Evolutionary conservation across 371 early-diverging fungal genomes (phyloP).

Genomic region (Mortierella sp.): DNA sequence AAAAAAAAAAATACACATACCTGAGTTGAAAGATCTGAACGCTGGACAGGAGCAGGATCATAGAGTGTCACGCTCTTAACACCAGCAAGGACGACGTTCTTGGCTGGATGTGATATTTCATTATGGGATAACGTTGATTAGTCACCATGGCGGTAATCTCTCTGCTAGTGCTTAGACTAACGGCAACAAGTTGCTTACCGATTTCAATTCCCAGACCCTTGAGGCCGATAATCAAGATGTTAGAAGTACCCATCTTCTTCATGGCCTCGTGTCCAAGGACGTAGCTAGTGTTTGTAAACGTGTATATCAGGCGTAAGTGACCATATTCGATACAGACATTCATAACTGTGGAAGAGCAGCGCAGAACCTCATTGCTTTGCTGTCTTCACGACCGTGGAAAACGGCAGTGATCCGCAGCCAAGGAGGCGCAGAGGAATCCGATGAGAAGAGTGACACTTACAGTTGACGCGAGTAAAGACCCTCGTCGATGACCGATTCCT

Average conservation of each 20-base stretch:
- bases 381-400: background rate
- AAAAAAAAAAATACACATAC: slow-evolving; percentile 56
- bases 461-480: slow-evolving; percentile 97
- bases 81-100: slow-evolving; percentile 99
- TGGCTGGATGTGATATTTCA: slow-evolving; percentile 69
- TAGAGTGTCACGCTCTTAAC: slow-evolving; percentile 97
- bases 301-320: background rate
- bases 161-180: background rate
- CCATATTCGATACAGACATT: background rate
- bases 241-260: slow-evolving; percentile 97
- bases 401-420: slow-evolving; percentile 17
- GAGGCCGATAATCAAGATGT: slow-evolving; percentile 97
- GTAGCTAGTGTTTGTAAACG: slow-evolving; percentile 70
- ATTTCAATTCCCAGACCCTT: slow-evolving; percentile 99
- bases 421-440: slow-evolving; percentile 20
- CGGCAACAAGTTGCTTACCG: slow-evolving; percentile 61
- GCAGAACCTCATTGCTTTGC: no score
- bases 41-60: slow-evolving; percentile 82
- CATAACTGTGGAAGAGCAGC: no score
- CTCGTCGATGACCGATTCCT: slow-evolving; percentile 83
- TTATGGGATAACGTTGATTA: slow-evolving; percentile 2
- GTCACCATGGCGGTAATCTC: background rate
- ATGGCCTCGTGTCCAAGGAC: slow-evolving; percentile 99
- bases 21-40: slow-evolving; percentile 94
- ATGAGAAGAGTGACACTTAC: slow-evolving; percentile 67